Conservation (phyloP, 192 early-diverging fungal species). For the Allomyces macrogynus region DNA sequence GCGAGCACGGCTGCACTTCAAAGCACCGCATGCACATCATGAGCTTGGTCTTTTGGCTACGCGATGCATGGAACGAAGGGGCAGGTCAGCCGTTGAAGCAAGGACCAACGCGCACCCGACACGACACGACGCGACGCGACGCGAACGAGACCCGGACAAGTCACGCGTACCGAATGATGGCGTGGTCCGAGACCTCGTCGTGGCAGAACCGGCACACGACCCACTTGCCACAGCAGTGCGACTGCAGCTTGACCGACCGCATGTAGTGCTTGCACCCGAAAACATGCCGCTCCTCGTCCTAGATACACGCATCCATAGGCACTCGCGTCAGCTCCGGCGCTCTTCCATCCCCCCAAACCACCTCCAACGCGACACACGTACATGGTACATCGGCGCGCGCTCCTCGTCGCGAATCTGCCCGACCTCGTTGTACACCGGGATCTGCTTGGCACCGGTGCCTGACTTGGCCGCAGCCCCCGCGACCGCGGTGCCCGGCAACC, state of each 20-base stretch:
- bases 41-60: conserved; percentile 37
- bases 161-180: conserved; percentile 30
- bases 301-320: neutral
- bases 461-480: too few relatives aligned
- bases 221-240: conserved; percentile 55
- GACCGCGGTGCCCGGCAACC: conserved; percentile 18
- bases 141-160: too few relatives aligned
- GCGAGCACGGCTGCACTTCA: conserved; percentile 54
- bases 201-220: conserved; percentile 58
- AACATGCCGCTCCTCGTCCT: conserved; percentile 17
- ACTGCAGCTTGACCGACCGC: conserved; percentile 33
- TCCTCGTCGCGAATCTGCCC: conserved; percentile 17
- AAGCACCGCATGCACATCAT: conserved; percentile 92
- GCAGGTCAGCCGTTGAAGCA: too few relatives aligned
- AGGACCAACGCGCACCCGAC: too few relatives aligned
- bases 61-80: too few relatives aligned
- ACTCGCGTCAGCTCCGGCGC: too few relatives aligned
- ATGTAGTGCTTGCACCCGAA: conserved; percentile 44
- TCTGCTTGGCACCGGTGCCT: conserved; percentile 7
- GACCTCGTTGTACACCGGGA: conserved; percentile 17
- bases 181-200: conserved; percentile 41
- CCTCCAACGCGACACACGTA: conserved; percentile 5
- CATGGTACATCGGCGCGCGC: conserved; percentile 17
- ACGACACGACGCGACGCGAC: too few relatives aligned
- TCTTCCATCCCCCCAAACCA: too few relatives aligned